These are phyloP conservation scores for Clavispora vitiphila DNA, from an alignment of 805 yeast genomes.

Conservation along the genomic window DNA sequence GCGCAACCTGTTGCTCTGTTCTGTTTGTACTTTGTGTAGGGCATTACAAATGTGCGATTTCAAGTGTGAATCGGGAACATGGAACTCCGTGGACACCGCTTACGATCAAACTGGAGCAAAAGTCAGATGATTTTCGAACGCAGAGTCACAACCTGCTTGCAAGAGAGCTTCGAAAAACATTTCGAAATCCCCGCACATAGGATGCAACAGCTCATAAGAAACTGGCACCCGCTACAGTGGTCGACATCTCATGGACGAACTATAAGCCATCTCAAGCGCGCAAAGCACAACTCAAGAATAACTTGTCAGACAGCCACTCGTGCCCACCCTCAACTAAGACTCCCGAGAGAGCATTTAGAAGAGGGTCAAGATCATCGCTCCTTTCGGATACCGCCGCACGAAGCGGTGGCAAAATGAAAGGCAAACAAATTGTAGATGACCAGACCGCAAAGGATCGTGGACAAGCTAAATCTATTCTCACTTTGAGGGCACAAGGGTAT, in stretches of 20 bases:
- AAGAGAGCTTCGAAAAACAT: too few species aligned
- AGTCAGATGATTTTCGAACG: too few species aligned
- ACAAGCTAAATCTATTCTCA: conserved; percentile 74
- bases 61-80: too few species aligned
- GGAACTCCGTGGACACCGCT: too few species aligned
- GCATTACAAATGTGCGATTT: too few species aligned
- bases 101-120: too few species aligned
- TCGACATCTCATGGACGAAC: conserved; percentile 34
- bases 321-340: conserved; percentile 84
- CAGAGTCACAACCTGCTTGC: too few species aligned
- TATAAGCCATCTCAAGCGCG: conserved; percentile 19
- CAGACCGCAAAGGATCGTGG: conserved; percentile 83
- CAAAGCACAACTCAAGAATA: conserved; percentile 18
- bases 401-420: conserved; percentile 28
- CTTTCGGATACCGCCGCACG: conserved; percentile 45
- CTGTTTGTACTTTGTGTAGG: too few species aligned
- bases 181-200: too few species aligned
- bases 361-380: conserved; percentile 99
- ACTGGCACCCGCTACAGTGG: too few species aligned
- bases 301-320: conserved; percentile 99
- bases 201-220: too few species aligned
- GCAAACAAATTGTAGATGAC: conserved; percentile 59
- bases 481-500: conserved; percentile 79
- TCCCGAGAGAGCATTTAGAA: conserved; percentile 74
- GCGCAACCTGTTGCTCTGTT: too few species aligned